A percentile compares a stretch with the other conserved stretches of the same genome.
Evolutionary conservation across 805 yeast genomes (phyloP).

Genomic region (Candida manassasensis): DNA sequence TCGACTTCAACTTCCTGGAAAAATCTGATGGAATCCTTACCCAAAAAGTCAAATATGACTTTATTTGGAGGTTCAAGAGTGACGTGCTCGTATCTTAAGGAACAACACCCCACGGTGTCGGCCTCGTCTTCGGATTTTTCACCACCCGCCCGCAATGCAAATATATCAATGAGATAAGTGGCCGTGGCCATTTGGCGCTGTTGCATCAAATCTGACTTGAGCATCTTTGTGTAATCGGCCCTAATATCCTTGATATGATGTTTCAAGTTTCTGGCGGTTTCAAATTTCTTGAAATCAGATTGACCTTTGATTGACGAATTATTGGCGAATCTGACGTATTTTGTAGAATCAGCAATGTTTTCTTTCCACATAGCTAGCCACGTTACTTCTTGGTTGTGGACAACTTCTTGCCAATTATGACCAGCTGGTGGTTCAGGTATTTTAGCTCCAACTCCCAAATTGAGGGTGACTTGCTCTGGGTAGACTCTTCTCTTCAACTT

Average conservation of each 20-base stretch:
- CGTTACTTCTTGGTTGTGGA: constrained; percentile 83
- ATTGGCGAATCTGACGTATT: constrained; percentile 89
- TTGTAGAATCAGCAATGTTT: constrained; percentile 75
- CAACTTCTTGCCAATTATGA: constrained; percentile 84
- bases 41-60: constrained; percentile 86
- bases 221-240: constrained; percentile 61
- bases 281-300: constrained; percentile 87
- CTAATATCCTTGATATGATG: constrained; percentile 69
- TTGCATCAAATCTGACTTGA: constrained; percentile 73
- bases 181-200: constrained; percentile 93
- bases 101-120: constrained; percentile 97
- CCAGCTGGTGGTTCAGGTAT: constrained; percentile 85
- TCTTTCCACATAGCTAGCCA: constrained; percentile 99
- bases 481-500: constrained; percentile 76
- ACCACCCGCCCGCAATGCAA: constrained; percentile 97
- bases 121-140: constrained; percentile 97
- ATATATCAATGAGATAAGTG: constrained; percentile 83
- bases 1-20: constrained; percentile 92
- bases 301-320: constrained; percentile 87
- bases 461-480: constrained; percentile 87
- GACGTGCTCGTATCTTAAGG: constrained; percentile 84
- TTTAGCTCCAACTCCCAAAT: constrained; percentile 65
- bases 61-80: constrained; percentile 79
- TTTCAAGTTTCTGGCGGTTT: constrained; percentile 84
- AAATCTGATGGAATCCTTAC: constrained; percentile 91